Evolutionary conservation across 2,329 filamentous ascomycete species (phyloP).

Genomic region (Alternaria ethzedia): DNA sequence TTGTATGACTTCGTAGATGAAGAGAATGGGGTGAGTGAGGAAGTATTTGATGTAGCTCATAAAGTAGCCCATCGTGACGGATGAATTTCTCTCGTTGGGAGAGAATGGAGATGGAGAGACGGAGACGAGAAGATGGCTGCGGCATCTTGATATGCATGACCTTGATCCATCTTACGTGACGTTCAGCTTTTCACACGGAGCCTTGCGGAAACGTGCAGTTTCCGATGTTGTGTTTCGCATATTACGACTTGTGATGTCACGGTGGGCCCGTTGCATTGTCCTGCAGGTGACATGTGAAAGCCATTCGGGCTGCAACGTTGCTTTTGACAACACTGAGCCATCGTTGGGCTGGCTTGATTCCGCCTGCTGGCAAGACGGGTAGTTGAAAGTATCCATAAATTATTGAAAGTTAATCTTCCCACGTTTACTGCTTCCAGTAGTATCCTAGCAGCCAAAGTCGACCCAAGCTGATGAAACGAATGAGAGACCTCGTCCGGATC

Average conservation of each 20-base stretch:
- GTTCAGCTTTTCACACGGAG: not conserved
- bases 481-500: slow-evolving; percentile 1
- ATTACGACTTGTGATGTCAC: slow-evolving; percentile 31
- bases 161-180: not conserved
- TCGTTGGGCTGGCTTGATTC: too few species aligned
- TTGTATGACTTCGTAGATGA: slow-evolving; percentile 70
- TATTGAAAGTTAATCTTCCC: not conserved
- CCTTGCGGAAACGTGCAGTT: slow-evolving; percentile 14
- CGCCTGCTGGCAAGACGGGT: not conserved
- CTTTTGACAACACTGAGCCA: too few species aligned
- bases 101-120: not conserved
- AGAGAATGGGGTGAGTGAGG: slow-evolving; percentile 57
- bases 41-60: slow-evolving; percentile 29
- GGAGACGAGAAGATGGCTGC: not conserved
- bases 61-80: slow-evolving; percentile 26
- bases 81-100: not conserved
- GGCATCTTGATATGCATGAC: not conserved
- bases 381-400: not conserved
- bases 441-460: not conserved
- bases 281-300: slow-evolving; percentile 27
- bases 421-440: not conserved
- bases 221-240: slow-evolving; percentile 15
- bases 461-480: not conserved
- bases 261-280: slow-evolving; percentile 11
- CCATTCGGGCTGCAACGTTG: not conserved